Evolutionary conservation across 83 land plant genomes (phyloP).

Genomic region (Thuja plicata): DNA sequence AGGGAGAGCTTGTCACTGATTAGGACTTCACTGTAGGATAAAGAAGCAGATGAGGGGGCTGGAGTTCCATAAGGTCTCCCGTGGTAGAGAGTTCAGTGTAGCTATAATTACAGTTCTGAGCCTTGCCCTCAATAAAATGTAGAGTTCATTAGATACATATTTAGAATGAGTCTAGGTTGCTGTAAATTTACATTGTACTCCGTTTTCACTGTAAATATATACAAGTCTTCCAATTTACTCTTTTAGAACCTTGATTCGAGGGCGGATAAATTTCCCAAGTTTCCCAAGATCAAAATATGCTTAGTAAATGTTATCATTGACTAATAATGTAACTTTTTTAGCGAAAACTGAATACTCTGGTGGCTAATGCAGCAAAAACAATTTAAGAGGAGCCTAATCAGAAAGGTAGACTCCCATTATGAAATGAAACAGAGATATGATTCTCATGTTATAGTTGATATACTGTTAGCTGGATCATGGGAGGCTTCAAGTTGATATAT

Average conservation of each 20-base stretch:
- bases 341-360: background rate
- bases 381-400: background rate
- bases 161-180: background rate
- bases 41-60: background rate
- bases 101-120: background rate
- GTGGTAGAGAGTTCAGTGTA: background rate
- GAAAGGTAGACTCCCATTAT: background rate
- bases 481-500: background rate
- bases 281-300: background rate
- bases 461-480: background rate
- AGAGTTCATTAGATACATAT: background rate
- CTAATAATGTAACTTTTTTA: background rate
- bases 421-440: background rate
- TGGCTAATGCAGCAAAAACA: background rate
- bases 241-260: background rate
- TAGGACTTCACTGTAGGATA: background rate
- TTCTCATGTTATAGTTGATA: background rate
- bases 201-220: background rate
- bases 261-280: background rate
- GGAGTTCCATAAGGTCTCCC: background rate
- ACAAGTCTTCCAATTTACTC: background rate
- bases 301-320: background rate
- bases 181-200: background rate
- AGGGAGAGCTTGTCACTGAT: background rate
- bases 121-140: background rate